Conservation (phyloP, 176 grass and related monocot genomes). For the Lolium multiflorum region DNA sequence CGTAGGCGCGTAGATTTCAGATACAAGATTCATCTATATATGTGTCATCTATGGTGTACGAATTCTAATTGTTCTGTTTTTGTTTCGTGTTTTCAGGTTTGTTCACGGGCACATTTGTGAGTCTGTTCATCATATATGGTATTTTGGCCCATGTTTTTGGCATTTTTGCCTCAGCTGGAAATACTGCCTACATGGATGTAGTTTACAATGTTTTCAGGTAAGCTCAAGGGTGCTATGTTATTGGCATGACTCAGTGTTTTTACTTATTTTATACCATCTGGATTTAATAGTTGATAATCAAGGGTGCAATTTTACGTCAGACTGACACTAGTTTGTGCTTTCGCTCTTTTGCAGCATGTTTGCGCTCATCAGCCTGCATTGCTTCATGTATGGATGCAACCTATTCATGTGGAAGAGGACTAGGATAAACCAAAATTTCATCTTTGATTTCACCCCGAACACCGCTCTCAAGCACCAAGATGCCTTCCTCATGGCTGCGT, state of each 20-base stretch:
- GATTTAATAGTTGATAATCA: neutral
- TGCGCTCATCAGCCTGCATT: conserved; percentile 85
- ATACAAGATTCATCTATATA: neutral
- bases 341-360: conserved; percentile 69
- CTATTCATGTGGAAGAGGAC: conserved; percentile 85
- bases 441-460: conserved; percentile 73
- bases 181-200: conserved; percentile 74
- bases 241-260: neutral
- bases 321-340: neutral
- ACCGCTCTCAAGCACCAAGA: conserved; percentile 82
- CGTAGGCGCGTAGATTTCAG: conserved; percentile 47
- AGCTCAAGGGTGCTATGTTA: neutral
- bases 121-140: conserved; percentile 79
- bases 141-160: conserved; percentile 79
- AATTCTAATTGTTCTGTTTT: neutral
- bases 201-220: conserved; percentile 95
- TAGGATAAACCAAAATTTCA: conserved; percentile 90
- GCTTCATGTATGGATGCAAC: conserved; percentile 95
- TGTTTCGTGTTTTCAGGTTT: conserved; percentile 56
- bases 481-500: conserved; percentile 84
- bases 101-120: conserved; percentile 89
- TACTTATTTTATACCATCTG: neutral
- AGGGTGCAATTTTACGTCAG: neutral
- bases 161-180: conserved; percentile 73
- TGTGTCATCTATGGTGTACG: neutral